Evolutionary conservation across 192 early-diverging fungal species (phyloP).

Genomic region (Physocladia obscura): DNA sequence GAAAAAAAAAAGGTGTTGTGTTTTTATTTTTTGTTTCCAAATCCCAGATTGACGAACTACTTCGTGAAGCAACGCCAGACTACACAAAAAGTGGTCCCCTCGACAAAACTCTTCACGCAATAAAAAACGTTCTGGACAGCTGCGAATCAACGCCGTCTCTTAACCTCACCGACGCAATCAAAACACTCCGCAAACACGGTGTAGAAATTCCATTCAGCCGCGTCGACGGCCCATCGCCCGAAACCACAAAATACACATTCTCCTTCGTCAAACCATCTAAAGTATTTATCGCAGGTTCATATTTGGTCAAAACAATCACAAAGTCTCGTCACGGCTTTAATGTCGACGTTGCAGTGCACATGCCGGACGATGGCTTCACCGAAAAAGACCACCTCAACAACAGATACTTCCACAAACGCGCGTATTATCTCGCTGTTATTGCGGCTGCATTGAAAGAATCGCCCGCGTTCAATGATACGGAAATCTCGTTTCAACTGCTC

Average conservation of each 20-base stretch:
- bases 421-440: constrained; percentile 83
- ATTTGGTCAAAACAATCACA: constrained; percentile 72
- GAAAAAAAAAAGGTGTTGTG: neutral
- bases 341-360: constrained; percentile 88
- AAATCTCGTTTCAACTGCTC: constrained; percentile 47
- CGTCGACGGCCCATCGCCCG: constrained; percentile 53
- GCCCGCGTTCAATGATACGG: neutral
- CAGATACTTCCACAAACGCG: constrained; percentile 93
- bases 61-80: constrained; percentile 65
- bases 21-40: constrained; percentile 33
- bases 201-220: constrained; percentile 77
- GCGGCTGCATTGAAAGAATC: constrained; percentile 48
- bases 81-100: constrained; percentile 58
- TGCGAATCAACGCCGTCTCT: constrained; percentile 54
- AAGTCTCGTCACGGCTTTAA: constrained; percentile 64
- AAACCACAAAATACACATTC: constrained; percentile 71
- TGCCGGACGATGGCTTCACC: constrained; percentile 72
- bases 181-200: neutral
- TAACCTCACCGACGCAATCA: neutral
- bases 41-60: constrained; percentile 66
- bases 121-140: constrained; percentile 69
- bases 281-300: constrained; percentile 85
- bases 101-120: constrained; percentile 63
- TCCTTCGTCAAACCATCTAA: constrained; percentile 71
- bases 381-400: constrained; percentile 93